Base-by-base conservation (phyloP, 345 rosid species). In the Bruguiera sexangula region DNA sequence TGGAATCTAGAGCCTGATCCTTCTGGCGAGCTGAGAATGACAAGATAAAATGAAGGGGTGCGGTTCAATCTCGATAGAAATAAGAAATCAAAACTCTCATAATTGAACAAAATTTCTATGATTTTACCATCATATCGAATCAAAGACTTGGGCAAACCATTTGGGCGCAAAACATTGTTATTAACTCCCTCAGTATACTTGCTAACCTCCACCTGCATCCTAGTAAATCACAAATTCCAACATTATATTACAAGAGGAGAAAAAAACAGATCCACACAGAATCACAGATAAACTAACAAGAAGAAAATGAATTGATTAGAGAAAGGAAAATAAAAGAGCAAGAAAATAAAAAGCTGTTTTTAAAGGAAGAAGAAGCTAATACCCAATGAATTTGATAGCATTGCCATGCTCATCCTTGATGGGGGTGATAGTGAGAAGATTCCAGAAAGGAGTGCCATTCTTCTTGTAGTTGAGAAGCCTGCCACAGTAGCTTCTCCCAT, bases 141-240 rank as follows among this genome's bases (percentile, higher is more conserved):
- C 51, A 92, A 71, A 39, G 97, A 89, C 77, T 82, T 80, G 24
- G 96, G 82, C 84, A 88, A 79, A 71, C 99, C 97, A 67, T 95
- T 95, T 27, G 99, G 99, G 65, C 97, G 89, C 66, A 95, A 31
- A 58, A 73, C 89, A 71, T 84, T 88, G 55, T 95, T 88, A 37
- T 80, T 81, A 39, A 86, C 61, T 16, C 99, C 99, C 84, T 95
- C 99, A 0, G 96, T 95, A 80, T 86, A 85, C 73, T 95, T 95
- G 88, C 96, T 95, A 67, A 92, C 97, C 83, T 89, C 96, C 60
- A 95, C 99, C 86, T 95, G 99, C 99, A 95, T 95, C 71, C 98
- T 94, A 87, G 76, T 68, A 30, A 60, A 57, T 34, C 37, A 66
- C 55, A 60, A 15, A 57, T 34, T 30, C 6, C 19, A 19, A 70